Base-by-base conservation (phyloP, 2,329 filamentous ascomycete genomes). In the Xylariaceae sp. region DNA sequence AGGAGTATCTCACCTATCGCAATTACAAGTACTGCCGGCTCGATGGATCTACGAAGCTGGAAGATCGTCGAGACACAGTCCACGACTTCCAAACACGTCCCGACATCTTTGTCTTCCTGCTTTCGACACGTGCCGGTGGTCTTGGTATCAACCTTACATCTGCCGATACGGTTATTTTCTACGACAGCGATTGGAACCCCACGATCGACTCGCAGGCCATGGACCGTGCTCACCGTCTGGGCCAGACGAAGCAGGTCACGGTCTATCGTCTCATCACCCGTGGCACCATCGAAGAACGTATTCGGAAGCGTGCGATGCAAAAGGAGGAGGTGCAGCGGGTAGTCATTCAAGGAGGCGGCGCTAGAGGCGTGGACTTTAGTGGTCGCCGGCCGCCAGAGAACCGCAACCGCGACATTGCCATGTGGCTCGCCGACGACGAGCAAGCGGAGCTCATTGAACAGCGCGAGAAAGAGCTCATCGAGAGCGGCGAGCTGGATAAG, bases 281-380 rank as follows among this genome's bases (percentile, higher is more conserved):
- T 44, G 91, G 92, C 61, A 98, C 95, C 0, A 98, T 99, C 69
- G 95, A 98, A 77, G 95, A 99, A 76, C 91, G 95, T 52, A 99
- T 99, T 68, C 89, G 95, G 62, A 97, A 97, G 81, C 89, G 95
- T 59, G 95, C 95, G 2, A 79, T 97, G 75, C 95, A 99, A 73
- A 99, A 99, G 78, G 95, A 99, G 77, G 95, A 99, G 73, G 95
- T 99, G 63, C 93, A 97, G 74, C 91, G 95, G 52, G 93, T 98
- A 21, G 93, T 97, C 71, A 98, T 98, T 69, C 90, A 90, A 48
- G 95, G 93, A 65, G 92, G 93, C 55, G 92, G 91, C 51, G 83
- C 86, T 62, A 89, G 89, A 53, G 90, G 90, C 60, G 93, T 98
- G 60, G 95, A 98, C 79, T 98, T 99, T 81, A 98, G 96, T 73